Conservation (phyloP, 805 yeast species). For the Yamadazyma akitaensis region DNA sequence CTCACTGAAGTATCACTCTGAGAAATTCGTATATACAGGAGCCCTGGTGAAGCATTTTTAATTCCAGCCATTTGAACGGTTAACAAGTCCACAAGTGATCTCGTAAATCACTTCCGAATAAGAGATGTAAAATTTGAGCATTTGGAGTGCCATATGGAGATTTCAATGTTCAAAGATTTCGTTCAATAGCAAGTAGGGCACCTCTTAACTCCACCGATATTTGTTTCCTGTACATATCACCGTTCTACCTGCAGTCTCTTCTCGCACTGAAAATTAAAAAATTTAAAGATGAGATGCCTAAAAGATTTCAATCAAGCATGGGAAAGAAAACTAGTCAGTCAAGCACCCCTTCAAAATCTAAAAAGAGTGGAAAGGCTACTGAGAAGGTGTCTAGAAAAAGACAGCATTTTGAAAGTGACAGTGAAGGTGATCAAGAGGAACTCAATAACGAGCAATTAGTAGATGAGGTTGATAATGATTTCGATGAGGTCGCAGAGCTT, state of each 20-base stretch:
- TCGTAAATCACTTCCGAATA: too few relatives aligned
- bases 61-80: background rate
- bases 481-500: conserved; percentile 53
- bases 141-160: too few relatives aligned
- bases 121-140: too few relatives aligned
- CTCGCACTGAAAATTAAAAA: conserved; percentile 4
- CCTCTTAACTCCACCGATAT: too few relatives aligned
- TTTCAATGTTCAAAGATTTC: too few relatives aligned
- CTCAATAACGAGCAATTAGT: conserved; percentile 43
- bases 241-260: background rate
- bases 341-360: background rate
- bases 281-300: conserved; percentile 13
- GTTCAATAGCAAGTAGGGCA: too few relatives aligned
- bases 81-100: background rate
- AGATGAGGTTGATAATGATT: conserved; percentile 55
- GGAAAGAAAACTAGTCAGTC: conserved; percentile 4
- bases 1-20: background rate
- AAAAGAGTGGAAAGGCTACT: background rate
- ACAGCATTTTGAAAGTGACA: background rate
- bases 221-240: background rate
- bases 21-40: background rate
- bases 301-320: background rate
- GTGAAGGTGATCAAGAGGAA: conserved; percentile 17
- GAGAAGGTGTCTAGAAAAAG: conserved; percentile 1
- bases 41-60: background rate